Base-by-base conservation (phyloP, 2,329 filamentous ascomycete genomes). In the Botrytis deweyae region DNA sequence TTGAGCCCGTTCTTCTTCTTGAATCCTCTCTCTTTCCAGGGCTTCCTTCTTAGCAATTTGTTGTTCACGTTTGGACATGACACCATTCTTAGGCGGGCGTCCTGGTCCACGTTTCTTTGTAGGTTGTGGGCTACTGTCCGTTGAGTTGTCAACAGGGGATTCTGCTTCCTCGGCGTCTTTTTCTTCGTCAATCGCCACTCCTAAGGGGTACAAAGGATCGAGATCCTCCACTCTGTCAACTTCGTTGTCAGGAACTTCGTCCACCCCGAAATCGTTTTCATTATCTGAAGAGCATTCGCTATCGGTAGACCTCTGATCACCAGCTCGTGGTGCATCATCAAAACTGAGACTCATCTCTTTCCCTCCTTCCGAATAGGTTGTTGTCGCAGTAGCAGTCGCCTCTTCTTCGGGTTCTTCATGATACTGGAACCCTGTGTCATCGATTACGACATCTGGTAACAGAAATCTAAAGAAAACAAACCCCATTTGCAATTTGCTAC, bases 41-140 rank as follows among this genome's bases (percentile, higher is more conserved):
- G 75, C 73, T 74, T 87, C 84, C 81, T 91, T 92, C 83, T 91
- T 89, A 12, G 90, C 86, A 66, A 90, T 81, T 29, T 89, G 86
- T 77, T 91, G 87, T 79, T 94, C 91, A 73, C 93, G 87, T 82
- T 94, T 94, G 1, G 92, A 95, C 89, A 94, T 93, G 80, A 94
- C 88, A 42, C 93, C 93, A 79, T 95, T 92, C 83, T 95, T 95
- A 0, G 93, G 93, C 33, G 93, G 93, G 71, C 93, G 86, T n/a
- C 93, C 93, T 16, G 93, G 93, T 22, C 93, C 93, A 77, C 92
- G 90, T 72, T 79, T 81, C 74, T 80, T 81, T 52, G 76, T 82
- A 73, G 83, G 80, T 70, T 79, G 79, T 44, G 82, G 42, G 63
- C 58, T 63, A 61, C 65, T 66, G 18, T 76, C 72, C 52, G 72